Base-by-base conservation (phyloP, 2,329 filamentous ascomycete genomes). In the Aspergillus ochraceus region DNA sequence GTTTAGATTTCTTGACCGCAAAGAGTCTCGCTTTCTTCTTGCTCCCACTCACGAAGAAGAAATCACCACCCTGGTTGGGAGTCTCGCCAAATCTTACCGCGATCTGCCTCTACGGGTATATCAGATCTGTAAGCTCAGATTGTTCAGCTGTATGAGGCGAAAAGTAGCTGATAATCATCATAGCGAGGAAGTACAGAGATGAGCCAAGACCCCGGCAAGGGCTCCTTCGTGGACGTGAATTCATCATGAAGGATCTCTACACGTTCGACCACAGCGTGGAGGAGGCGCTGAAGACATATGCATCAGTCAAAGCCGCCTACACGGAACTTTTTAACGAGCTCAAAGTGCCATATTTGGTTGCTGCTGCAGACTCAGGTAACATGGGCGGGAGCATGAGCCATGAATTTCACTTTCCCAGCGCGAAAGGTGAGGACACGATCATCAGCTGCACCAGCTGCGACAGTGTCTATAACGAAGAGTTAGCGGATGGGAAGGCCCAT, bases 231-330 rank as follows among this genome's bases (percentile, higher is more conserved):
- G 90, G 91, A 0, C 88, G 92, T 62, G 95, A 99, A 71, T 99
- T 99, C 69, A 79, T 92, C 67, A 99, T 99, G 95, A 99, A 99
- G 76, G 95, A 99, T 74, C 84, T 99, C 1, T 99, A 99, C 74
- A 97, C 93, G 0, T 99, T 99, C 71, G 95, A 99, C 71, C 79
- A 83, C 39, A 88, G 83, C 4, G 73, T 81, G 0, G 77, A 84
- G 26, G 79, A 85, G n/a, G 94, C 94, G 1, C 79, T 93, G n/a
- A 77, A 84, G 53, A 97, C 94, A 0, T 99, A 99, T 67, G 77
- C 86, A 6, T 79, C 87, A 47, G 92, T 97, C 2, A 86, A 90
- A 53, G 74, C 76, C 42, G 89, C 90, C 1, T 99, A 99, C 72
- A 82, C 81, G 12, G 83, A 83, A 19, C 84, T 99, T 54, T 96